Percentiles rank a stretch among this genome's conserved stretches.
phyloP scores from a whole-genome alignment of 2,329 filamentous ascomycete species.

The Ophiostoma pallidulum region DNA sequence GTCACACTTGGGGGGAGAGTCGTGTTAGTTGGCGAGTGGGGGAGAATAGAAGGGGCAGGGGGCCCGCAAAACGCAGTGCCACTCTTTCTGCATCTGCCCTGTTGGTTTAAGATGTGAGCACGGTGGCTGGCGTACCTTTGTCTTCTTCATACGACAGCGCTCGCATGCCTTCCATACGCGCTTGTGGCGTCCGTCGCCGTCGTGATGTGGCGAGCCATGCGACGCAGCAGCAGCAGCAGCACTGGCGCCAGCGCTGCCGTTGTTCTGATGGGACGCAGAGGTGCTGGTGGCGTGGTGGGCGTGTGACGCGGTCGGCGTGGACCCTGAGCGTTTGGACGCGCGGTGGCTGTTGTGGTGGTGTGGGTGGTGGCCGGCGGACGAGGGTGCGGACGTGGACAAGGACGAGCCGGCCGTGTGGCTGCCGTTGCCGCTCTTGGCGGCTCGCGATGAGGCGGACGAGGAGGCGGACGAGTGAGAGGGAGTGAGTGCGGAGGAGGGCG shows the following conservation, averaged over 20 bases:
- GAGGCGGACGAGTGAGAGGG: no score
- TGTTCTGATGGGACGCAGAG: neutral
- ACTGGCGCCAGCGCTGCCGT: no score
- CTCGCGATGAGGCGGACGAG: slow-evolving; percentile 2
- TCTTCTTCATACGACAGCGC: slow-evolving; percentile 60
- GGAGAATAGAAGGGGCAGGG: no score
- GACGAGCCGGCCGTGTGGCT: neutral
- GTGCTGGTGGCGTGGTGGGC: slow-evolving; percentile 19
- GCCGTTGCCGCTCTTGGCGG: slow-evolving; percentile 18
- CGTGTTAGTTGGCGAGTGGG: slow-evolving; percentile 14
- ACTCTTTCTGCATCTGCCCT: no score
- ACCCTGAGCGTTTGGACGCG: slow-evolving; percentile 39
- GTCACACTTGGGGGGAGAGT: slow-evolving; percentile 52
- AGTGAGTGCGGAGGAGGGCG: slow-evolving; percentile 19
- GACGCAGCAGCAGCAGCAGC: slow-evolving; percentile 15
- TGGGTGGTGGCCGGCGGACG: neutral
- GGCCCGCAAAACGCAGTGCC: no score
- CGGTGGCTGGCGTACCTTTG: slow-evolving; percentile 42
- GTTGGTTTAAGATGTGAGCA: no score
- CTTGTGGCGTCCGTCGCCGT: slow-evolving; percentile 48
- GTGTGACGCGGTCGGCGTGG: slow-evolving; percentile 17
- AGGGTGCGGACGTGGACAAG: no score
- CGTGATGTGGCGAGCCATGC: slow-evolving; percentile 28
- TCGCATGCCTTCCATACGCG: slow-evolving; percentile 59
- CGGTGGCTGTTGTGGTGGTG: slow-evolving; percentile 29